Evolutionary conservation across 352 stramenopile genomes (phyloP), one percentile per base, ranked within the genome.

Genomic region (Blastocystis sp.): DNA sequence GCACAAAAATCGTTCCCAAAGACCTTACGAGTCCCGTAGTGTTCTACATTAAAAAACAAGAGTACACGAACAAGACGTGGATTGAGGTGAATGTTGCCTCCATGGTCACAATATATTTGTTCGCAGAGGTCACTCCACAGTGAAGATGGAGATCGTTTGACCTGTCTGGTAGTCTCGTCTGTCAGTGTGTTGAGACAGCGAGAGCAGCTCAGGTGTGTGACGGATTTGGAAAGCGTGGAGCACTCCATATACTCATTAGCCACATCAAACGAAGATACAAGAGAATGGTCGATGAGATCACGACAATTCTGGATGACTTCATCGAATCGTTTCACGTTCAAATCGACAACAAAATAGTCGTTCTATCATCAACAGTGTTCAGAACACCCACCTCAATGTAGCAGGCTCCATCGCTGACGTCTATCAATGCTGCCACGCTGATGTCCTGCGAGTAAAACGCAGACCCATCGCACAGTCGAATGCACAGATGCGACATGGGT

Each of bases 31-130:
- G 37, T 3, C 70, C 70, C 11, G 70, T 81, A 13, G 47, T 81
- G 24, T 54, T 63, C 70, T 81, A 64, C 16, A 30, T 66, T 9
- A 66, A 2, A 37, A 8, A 50, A 20, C 45, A 37, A 45, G 20
- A 24, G 1, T 3, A n/a, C 0, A 18, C n/a, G 18, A 8, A 81
- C 70, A 24, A 81, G 24, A 1, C 16, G 13, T 13, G 24, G 6
- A n/a, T 81, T 24, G 41, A 5, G 20, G 54, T 81, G 70, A 43
- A 81, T 47, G 41, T 45, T 81, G 9, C 70, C 70, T 81, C 70
- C 70, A 63, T 81, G 70, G 18, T 81, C 70, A 39, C 70, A 81
- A 37, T 63, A 81, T 30, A 81, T 45, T 30, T 47, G 18, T n/a
- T 81, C 70, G 20, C 70, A 81, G 47, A 81, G 26, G 1, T 81